These are phyloP conservation scores for Climacium dendroides DNA, from an alignment of 225 moss, liverwort and hornwort species.

Conservation along the genomic window DNA sequence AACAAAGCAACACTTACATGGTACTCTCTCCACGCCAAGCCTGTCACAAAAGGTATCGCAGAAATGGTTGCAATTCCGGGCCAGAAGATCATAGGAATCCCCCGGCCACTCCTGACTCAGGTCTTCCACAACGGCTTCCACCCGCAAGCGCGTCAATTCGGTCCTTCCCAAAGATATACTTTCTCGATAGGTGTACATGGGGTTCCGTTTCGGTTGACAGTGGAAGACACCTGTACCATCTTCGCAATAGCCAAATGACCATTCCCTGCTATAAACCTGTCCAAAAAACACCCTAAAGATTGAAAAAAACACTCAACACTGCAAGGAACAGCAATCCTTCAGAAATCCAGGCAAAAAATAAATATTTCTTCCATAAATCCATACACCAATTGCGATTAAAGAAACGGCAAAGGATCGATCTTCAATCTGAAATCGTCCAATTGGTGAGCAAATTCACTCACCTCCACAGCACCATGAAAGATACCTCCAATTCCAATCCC, in stretches of 20 bases:
- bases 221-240: conserved; percentile 71
- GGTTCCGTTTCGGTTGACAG: conserved; percentile 70
- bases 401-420: background rate
- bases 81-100: conserved; percentile 61
- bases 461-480: conserved; percentile 96
- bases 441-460: background rate
- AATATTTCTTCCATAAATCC: background rate
- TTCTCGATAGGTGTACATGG: conserved; percentile 93
- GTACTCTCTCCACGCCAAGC: conserved; percentile 58
- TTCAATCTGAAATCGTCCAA: background rate
- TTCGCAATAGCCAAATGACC: conserved; percentile 94
- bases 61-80: conserved; percentile 93
- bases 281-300: background rate
- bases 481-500: conserved; percentile 92
- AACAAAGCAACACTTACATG: conserved; percentile 29
- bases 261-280: conserved; percentile 74
- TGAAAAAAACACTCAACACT: background rate
- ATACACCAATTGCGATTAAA: background rate
- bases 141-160: conserved; percentile 12
- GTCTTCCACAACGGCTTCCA: conserved; percentile 43
- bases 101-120: conserved; percentile 79
- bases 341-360: background rate
- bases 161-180: conserved; percentile 63
- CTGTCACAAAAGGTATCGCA: conserved; percentile 64
- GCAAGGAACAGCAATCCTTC: background rate